Base-by-base conservation (phyloP, 2,329 filamentous ascomycete species). In the Byssothecium circinans region DNA sequence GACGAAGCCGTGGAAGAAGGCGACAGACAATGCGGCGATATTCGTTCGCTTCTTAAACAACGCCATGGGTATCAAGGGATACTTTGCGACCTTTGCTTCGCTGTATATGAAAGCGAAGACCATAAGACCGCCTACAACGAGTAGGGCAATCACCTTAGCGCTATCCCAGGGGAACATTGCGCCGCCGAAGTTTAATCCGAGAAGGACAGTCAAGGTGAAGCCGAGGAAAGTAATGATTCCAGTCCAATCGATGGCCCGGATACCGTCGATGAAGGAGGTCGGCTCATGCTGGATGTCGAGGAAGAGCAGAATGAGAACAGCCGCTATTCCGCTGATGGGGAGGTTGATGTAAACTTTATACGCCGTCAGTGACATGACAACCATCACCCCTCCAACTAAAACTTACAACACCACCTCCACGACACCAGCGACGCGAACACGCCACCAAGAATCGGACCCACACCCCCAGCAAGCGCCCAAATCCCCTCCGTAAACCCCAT, bases 51-150 rank as follows among this genome's bases (percentile, higher is more conserved):
- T 72, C 1, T 69, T 70, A 68, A 89, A 87, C 0, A 89, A 71
- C 2, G 74, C 74, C 45, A 88, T 69, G 0, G 86, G 87, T 56
- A 90, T 85, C n/a, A 91, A 72, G 0, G 87, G 87, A 57, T 84
- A 81, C 44, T 76, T 75, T 3, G 86, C 86, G 8, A 88, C 60
- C 43, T 78, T 78, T 65, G 79, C 81, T 68, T 91, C 87, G 55
- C 81, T 81, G 52, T 83, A 69, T 34, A 87, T 62, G 60, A 89
- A 82, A 0, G 76, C 63, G 25, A 74, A 64, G 4, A 75, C 72
- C 69, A 79, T 76, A 2, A 76, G 41, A 7, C 65, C 58, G 0
- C 80, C 80, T 37, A 81, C 75, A 0, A 82, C 70, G 10, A 83
- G 74, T 5, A 83, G 62, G 33, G 77, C 79, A 35, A 83, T 79